These are phyloP conservation scores for Monosporozyma unispora DNA, from an alignment of 805 yeast genomes.

Conservation along the genomic window DNA sequence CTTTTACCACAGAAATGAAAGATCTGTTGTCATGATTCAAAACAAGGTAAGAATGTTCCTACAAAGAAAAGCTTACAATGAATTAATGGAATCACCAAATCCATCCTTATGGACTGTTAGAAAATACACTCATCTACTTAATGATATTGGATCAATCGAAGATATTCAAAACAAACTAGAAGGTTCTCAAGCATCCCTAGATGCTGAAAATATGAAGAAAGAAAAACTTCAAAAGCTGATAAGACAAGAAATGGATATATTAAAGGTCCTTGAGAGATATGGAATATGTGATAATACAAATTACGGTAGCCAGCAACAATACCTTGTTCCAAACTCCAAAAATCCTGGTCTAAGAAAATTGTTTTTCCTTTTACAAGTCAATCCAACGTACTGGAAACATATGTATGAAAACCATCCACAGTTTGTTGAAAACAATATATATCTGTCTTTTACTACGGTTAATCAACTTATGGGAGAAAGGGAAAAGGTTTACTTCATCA, in stretches of 20 bases:
- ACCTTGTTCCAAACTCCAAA: slow-evolving; percentile 10
- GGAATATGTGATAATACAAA: slow-evolving; percentile 32
- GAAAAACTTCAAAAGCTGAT: slow-evolving; percentile 66
- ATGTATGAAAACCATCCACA: slow-evolving; percentile 36
- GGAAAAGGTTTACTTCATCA: slow-evolving; percentile 62
- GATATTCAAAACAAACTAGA: slow-evolving; percentile 67
- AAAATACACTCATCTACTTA: slow-evolving; percentile 65
- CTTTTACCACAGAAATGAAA: slow-evolving; percentile 48
- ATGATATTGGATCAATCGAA: slow-evolving; percentile 64
- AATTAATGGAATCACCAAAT: slow-evolving; percentile 56
- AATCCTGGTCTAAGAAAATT: slow-evolving; percentile 52
- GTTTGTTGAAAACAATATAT: slow-evolving; percentile 23
- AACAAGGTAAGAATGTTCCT: slow-evolving; percentile 58
- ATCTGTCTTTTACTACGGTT: slow-evolving; percentile 22
- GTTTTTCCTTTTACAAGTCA: slow-evolving; percentile 77
- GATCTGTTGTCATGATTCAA: slow-evolving; percentile 64
- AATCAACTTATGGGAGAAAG: slow-evolving; percentile 34
- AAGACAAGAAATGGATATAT: slow-evolving; percentile 68
- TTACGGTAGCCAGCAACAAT: background rate
- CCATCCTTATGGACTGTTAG: slow-evolving; percentile 74
- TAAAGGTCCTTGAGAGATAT: slow-evolving; percentile 68
- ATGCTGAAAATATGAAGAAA: slow-evolving; percentile 59
- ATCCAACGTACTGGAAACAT: slow-evolving; percentile 59
- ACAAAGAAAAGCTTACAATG: slow-evolving; percentile 63
- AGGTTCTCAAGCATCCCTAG: slow-evolving; percentile 55